Evolutionary conservation across 2,329 filamentous ascomycete species (phyloP), one percentile per base, ranked within the genome.

Genomic region (Trichothecium sympodiale): DNA sequence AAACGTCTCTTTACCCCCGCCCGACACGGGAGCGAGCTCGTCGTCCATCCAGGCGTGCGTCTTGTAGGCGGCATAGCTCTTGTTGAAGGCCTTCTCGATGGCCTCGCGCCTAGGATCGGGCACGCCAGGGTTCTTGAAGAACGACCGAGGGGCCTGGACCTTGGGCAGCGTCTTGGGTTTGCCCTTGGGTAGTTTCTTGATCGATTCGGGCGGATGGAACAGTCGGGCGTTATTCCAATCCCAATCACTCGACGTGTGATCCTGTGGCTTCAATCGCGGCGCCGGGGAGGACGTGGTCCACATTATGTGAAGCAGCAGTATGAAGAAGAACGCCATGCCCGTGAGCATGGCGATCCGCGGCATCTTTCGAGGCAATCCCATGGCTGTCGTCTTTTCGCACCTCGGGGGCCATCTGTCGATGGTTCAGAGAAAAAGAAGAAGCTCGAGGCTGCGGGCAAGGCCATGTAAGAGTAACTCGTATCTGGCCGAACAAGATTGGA

Each of bases 21-120:
- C 68, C 14, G 59, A 59, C 3, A 74, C 54, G 9, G 70, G 70
- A 17, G 53, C 48, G 8, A 74, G 49, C 50, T 74, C 70, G 41
- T 75, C 70, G 13, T 60, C 54, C 32, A 65, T 49, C 69, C 69
- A 74, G 2, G 71, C 71, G 35, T 64, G 49, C 31, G 59, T 49
- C 40, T 62, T 68, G 49, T 77, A 77, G 18, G 64, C 62, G 4
- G 57, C 52, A 71, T 71, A 70, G 34, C 35, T 36, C 18, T 36
- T 35, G 33, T 37, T 36, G 33, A 42, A 42, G n/a, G 32, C 40
- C 20, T 33, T 29, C 13, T 29, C 35, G 29, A 42, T 38, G 8
- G 29, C 33, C 8, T 40, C 35, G 23, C 40, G 38, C 4, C 40
- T 38, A 7, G 36, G 36, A n/a, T 42, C 40, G 5, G 36, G 29